A percentile compares a stretch with the other conserved stretches of the same genome.
phyloP scores from a whole-genome alignment of 2,329 filamentous ascomycete species.

The Fusarium multiceps region DNA sequence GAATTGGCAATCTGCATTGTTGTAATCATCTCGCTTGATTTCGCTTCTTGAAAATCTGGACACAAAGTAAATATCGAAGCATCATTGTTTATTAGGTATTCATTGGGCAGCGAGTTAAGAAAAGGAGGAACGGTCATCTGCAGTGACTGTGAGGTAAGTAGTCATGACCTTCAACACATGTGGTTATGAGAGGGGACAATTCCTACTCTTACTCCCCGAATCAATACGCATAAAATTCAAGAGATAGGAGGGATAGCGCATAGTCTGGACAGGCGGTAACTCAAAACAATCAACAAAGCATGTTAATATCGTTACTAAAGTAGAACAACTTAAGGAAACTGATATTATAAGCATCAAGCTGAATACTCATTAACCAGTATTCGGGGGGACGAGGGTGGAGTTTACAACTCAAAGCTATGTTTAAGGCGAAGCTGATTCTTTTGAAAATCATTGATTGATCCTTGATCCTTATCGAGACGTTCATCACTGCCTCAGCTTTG shows the following conservation, averaged over 20 bases:
- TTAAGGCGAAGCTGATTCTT: not conserved
- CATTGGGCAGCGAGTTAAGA: not conserved
- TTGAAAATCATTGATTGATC: not conserved
- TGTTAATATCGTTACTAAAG: not conserved
- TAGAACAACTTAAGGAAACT: not conserved
- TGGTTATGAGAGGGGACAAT: not conserved
- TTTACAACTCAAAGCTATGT: not conserved
- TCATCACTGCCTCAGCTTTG: conserved; percentile 2
- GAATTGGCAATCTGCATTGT: no score
- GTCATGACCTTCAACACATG: not conserved
- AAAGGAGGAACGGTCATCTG: not conserved
- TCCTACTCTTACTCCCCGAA: no score
- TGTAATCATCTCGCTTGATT: not conserved
- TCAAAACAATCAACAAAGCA: not conserved
- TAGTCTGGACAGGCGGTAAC: not conserved
- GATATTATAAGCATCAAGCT: not conserved
- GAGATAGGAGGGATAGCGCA: not conserved
- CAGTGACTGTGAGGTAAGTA: not conserved
- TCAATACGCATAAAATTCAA: not conserved
- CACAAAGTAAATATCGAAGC: not conserved
- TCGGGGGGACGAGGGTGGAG: not conserved
- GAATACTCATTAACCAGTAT: not conserved
- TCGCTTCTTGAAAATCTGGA: not conserved
- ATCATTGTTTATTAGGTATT: not conserved
- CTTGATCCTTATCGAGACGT: not conserved